phyloP scores from a whole-genome alignment of 2,329 filamentous ascomycete species.

The Elsinoe australis region DNA sequence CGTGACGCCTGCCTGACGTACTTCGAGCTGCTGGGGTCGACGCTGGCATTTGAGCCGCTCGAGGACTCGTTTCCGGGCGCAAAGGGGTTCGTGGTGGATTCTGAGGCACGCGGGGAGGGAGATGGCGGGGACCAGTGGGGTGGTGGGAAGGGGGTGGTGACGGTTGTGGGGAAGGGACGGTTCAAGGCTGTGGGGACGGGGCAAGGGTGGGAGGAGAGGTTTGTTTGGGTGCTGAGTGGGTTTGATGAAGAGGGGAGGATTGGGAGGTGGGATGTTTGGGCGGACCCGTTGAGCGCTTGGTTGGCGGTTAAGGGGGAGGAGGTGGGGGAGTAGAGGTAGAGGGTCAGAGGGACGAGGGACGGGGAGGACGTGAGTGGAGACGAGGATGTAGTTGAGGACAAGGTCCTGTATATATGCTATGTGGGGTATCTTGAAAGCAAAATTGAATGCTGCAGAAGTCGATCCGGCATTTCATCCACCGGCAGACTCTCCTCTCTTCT shows the following conservation, averaged over 20 bases:
- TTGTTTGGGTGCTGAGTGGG: constrained; percentile 29
- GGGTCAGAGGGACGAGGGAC: not conserved
- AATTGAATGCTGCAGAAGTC: no score
- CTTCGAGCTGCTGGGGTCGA: constrained; percentile 31
- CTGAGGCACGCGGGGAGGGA: constrained; percentile 21
- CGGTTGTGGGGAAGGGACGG: constrained; percentile 25
- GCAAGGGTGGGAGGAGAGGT: constrained; percentile 29
- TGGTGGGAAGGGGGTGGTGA: constrained; percentile 23
- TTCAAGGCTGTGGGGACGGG: constrained; percentile 30
- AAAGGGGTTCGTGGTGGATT: constrained; percentile 33
- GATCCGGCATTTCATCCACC: no score
- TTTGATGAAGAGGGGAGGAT: constrained; percentile 30
- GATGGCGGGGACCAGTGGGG: constrained; percentile 7
- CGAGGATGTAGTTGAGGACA: no score
- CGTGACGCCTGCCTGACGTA: constrained; percentile 33
- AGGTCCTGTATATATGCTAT: not conserved
- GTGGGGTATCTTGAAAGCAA: no score
- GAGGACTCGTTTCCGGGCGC: constrained; percentile 30
- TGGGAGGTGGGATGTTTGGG: constrained; percentile 33
- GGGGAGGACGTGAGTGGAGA: not conserved
- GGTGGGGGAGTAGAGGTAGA: not conserved
- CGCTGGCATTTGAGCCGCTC: constrained; percentile 30
- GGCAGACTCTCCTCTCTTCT: not conserved
- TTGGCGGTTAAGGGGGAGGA: constrained; percentile 24
- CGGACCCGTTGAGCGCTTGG: constrained; percentile 32